Evolutionary conservation across 495 filamentous ascomycete genomes (phyloP).

Genomic region (Parathielavia appendiculata): DNA sequence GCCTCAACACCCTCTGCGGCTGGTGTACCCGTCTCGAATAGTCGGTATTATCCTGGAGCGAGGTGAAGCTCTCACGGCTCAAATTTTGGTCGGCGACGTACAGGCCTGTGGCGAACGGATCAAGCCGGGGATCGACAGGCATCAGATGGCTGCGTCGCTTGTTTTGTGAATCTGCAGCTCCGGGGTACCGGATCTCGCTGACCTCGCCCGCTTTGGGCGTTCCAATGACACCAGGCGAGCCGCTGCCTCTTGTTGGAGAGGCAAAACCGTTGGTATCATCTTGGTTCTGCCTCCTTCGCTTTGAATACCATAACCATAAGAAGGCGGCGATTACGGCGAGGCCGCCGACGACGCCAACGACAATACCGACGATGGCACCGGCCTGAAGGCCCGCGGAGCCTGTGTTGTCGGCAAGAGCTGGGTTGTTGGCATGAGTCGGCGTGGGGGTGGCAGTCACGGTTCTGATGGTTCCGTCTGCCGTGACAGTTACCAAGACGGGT

Average conservation of each 20-base stretch:
- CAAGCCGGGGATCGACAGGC: constrained; percentile 52
- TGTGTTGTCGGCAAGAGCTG: constrained; percentile 5
- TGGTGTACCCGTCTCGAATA: constrained; percentile 46
- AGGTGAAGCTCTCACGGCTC: constrained; percentile 51
- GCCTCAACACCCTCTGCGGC: constrained; percentile 44
- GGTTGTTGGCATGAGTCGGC: constrained; percentile 20
- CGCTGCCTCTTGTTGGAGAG: constrained; percentile 32
- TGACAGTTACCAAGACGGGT: constrained; percentile 36
- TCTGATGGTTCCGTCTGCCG: constrained; percentile 36
- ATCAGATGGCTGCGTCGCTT: constrained; percentile 47
- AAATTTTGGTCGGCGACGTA: constrained; percentile 45
- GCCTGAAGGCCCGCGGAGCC: constrained; percentile 28
- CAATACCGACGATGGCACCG: constrained; percentile 41
- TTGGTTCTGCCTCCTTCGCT: constrained; percentile 26
- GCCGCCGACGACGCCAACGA: constrained; percentile 37
- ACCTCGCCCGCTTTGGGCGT: constrained; percentile 38
- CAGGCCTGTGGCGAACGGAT: constrained; percentile 45
- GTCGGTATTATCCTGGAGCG: constrained; percentile 52
- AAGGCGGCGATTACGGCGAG: constrained; percentile 26
- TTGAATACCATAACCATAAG: constrained; percentile 34
- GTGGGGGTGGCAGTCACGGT: constrained; percentile 39
- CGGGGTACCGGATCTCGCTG: constrained; percentile 23
- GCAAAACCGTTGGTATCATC: constrained; percentile 22
- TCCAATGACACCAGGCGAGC: constrained; percentile 38
- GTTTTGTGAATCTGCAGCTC: constrained; percentile 19